Evolutionary conservation across 192 early-diverging fungal species (phyloP).

Genomic region (Coemansia sp.): DNA sequence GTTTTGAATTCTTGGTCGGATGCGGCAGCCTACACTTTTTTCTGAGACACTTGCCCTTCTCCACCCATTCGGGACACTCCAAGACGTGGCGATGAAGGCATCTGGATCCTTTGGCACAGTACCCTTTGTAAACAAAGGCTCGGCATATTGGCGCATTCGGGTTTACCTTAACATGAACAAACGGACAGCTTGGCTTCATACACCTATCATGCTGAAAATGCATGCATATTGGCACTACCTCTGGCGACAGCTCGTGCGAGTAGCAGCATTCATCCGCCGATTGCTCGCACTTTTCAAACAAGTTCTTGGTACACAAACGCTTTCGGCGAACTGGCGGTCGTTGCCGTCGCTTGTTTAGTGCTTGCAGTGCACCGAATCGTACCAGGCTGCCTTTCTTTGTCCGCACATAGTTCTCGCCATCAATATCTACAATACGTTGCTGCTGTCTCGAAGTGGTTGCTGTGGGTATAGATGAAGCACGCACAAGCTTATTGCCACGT

Average conservation of each 20-base stretch:
- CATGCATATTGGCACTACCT: slow-evolving; percentile 61
- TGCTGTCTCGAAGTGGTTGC: not conserved
- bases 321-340: not conserved
- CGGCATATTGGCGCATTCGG: slow-evolving; percentile 64
- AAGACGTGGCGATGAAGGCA: slow-evolving; percentile 66
- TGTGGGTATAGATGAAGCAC: slow-evolving; percentile 8
- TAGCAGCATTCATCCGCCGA: slow-evolving; percentile 47
- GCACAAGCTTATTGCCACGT: slow-evolving; percentile 42
- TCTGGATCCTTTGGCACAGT: slow-evolving; percentile 57
- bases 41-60: slow-evolving; percentile 58
- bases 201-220: slow-evolving; percentile 69
- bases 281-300: slow-evolving; percentile 31
- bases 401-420: slow-evolving; percentile 42
- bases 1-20: slow-evolving; percentile 7
- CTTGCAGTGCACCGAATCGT: slow-evolving; percentile 23
- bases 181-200: slow-evolving; percentile 56
- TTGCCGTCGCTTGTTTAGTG: slow-evolving; percentile 8
- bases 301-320: slow-evolving; percentile 32
- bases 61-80: slow-evolving; percentile 70
- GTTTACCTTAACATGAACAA: slow-evolving; percentile 59
- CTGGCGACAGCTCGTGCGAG: slow-evolving; percentile 59
- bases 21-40: slow-evolving; percentile 64
- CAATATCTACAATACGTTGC: slow-evolving; percentile 29
- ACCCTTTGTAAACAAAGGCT: slow-evolving; percentile 63
- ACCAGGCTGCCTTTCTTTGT: slow-evolving; percentile 36